Base-by-base conservation (phyloP, 169 alveolate genomes). In the Pseudocohnilembus persalinus region DNA sequence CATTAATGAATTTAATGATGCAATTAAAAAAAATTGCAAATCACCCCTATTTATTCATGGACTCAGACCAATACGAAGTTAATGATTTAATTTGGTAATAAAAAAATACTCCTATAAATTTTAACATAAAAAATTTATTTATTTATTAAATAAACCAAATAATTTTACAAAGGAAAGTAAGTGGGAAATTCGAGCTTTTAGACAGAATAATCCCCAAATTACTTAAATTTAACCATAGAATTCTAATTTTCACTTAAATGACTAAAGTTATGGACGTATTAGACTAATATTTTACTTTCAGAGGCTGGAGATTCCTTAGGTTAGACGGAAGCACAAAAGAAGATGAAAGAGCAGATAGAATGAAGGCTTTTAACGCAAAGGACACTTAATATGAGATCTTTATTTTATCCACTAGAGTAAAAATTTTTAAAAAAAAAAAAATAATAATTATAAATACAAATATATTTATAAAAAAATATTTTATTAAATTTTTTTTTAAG, bases 281-380 rank as follows among this genome's bases (percentile, higher is more conserved):
- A 92, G 97, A 93, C 81, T 90, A 93, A 78, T 97, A 93, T 91
- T 92, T 98, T 83, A 96, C 94, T 6, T 93, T 88, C 81, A 91
- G 96, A 85, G 96, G 95, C n/a, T 89, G 95, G 79, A 91, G 92
- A 82, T 96, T 92, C 87, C 91, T 97, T 34, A 84, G 99, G 84
- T 93, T 98, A 28, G 99, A 98, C 88, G 99, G 99, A 29, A 94
- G 97, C 1, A 98, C 99, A 11, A 97, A 97, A 83, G 68, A 49
- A 26, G 98, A 96, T 73, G 99, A 97, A 75, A 92, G 99, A 83
- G 98, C 95, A 34, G 89, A 87, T 20, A 90, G 94, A 81, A 96
- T 98, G 93, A 92, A 85, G 79, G 88, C 80, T 84, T 97, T 96
- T 93, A 96, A 93, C 83, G 84, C 77, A 82, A 85, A 89, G 78